Conservation (phyloP, 441 rosid genomes). For the Eutrema salsugineum region DNA sequence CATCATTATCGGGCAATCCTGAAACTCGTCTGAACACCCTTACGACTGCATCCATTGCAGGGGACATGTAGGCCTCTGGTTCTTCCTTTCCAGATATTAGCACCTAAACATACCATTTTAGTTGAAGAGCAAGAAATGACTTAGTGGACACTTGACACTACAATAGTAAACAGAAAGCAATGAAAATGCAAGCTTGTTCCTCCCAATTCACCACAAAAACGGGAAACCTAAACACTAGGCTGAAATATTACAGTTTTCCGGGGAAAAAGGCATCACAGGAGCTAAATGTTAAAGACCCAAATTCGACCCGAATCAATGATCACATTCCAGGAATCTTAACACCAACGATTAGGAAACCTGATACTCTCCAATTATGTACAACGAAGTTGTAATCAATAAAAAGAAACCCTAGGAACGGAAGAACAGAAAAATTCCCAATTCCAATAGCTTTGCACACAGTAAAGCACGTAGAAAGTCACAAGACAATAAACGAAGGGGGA, state of each 20-base stretch:
- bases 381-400: neutral
- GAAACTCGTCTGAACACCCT: conserved; percentile 74
- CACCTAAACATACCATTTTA: conserved; percentile 42
- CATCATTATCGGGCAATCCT: conserved; percentile 53
- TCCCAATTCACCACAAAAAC: too few species aligned
- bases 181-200: neutral
- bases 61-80: conserved; percentile 67
- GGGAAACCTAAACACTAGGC: too few species aligned
- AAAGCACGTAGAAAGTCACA: neutral
- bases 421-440: neutral
- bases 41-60: conserved; percentile 81
- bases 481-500: neutral
- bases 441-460: neutral
- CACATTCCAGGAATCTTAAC: neutral
- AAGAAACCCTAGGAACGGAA: conserved; percentile 14
- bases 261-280: neutral
- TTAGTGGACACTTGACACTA: neutral
- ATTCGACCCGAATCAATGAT: neutral
- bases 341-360: neutral
- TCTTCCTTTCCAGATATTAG: conserved; percentile 83
- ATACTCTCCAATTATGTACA: neutral
- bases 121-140: neutral
- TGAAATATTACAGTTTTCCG: neutral
- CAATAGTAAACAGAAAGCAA: neutral
- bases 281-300: neutral